phyloP scores from a whole-genome alignment of 2,329 filamentous ascomycete genomes.

The Aspergillus fructus region DNA sequence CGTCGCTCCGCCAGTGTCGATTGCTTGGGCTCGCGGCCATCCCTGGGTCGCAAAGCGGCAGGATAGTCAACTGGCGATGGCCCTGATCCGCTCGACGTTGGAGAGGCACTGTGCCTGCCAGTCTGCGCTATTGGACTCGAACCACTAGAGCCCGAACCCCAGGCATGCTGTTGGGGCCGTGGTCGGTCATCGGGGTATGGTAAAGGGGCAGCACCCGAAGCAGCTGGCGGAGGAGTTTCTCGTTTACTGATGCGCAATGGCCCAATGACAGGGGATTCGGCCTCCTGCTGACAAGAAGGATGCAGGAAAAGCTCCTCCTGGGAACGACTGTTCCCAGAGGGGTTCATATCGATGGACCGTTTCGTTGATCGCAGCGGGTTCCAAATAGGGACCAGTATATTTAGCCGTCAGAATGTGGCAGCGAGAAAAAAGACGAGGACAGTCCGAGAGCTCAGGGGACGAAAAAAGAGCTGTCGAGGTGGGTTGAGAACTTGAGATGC shows the following conservation, averaged over 20 bases:
- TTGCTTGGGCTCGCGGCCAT: slow-evolving; percentile 54
- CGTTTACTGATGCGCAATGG: slow-evolving; percentile 84
- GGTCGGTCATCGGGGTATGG: slow-evolving; percentile 70
- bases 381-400: not conserved
- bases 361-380: not conserved
- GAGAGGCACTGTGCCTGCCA: slow-evolving; percentile 22
- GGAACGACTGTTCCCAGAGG: slow-evolving; percentile 57
- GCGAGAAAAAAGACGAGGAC: not conserved
- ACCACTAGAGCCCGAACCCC: slow-evolving; percentile 30
- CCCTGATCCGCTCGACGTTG: slow-evolving; percentile 25
- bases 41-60: slow-evolving; percentile 39
- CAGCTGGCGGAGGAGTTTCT: slow-evolving; percentile 60
- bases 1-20: slow-evolving; percentile 75
- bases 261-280: slow-evolving; percentile 75
- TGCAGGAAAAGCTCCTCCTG: slow-evolving; percentile 77
- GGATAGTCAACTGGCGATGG: slow-evolving; percentile 37
- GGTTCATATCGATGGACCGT: slow-evolving; percentile 40
- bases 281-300: slow-evolving; percentile 32
- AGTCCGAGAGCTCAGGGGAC: slow-evolving; percentile 9
- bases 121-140: slow-evolving; percentile 27
- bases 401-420: not conserved
- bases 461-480: slow-evolving; percentile 12
- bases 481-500: slow-evolving; percentile 10
- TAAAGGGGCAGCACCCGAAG: slow-evolving; percentile 53
- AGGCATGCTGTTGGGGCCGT: slow-evolving; percentile 35